These are phyloP conservation scores for Blastocystis hominis DNA, from an alignment of 352 stramenopile genomes.

Conservation along the genomic window DNA sequence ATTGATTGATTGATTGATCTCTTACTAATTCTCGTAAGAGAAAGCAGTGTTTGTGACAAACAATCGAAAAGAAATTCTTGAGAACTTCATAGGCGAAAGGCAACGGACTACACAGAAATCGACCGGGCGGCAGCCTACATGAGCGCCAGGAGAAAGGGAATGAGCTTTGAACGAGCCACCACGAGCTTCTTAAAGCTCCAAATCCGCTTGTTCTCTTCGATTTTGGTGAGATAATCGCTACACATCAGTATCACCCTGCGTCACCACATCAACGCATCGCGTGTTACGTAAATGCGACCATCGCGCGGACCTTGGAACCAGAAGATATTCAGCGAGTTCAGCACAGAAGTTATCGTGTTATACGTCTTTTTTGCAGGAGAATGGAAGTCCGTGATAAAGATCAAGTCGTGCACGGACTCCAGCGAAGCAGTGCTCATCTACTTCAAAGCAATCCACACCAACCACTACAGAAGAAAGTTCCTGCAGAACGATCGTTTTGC, in stretches of 20 bases:
- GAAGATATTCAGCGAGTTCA: slow-evolving; percentile 37
- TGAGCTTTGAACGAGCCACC: slow-evolving; percentile 14
- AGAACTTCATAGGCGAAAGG: slow-evolving; percentile 25
- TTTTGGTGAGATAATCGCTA: slow-evolving; percentile 41
- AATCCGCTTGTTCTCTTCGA: slow-evolving; percentile 26
- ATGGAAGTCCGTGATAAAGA: slow-evolving; percentile 31
- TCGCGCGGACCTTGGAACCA: slow-evolving; percentile 19
- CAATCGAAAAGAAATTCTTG: slow-evolving; percentile 8
- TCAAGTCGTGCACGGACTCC: slow-evolving; percentile 35
- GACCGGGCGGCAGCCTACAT: neutral
- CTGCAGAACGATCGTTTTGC: slow-evolving; percentile 30
- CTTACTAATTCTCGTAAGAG: no score
- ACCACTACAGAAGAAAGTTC: neutral
- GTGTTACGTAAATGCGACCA: slow-evolving; percentile 37
- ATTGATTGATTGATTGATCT: neutral
- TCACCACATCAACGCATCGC: slow-evolving; percentile 8
- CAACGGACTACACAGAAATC: neutral
- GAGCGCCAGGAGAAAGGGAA: neutral
- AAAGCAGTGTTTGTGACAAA: neutral
- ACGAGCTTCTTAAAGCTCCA: slow-evolving; percentile 42
- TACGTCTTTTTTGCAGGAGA: neutral
- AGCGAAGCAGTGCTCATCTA: slow-evolving; percentile 11
- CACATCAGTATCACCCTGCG: neutral
- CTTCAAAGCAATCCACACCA: neutral
- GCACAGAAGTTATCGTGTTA: neutral